Conservation (phyloP, 1,139 yeast species). For the Blastobotrys indianensis region DNA sequence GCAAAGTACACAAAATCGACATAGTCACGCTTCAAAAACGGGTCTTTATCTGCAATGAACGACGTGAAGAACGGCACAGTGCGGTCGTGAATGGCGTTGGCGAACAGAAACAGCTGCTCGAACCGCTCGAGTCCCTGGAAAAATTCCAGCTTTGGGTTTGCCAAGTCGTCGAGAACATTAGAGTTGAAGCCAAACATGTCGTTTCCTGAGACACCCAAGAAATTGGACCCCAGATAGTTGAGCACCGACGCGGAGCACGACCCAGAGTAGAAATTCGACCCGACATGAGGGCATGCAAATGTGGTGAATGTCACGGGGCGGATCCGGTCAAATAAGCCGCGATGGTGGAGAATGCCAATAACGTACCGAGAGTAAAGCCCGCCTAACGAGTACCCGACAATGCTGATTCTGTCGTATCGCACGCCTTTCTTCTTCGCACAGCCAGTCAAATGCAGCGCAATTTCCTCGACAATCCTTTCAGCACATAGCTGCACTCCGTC, state of each 20-base stretch:
- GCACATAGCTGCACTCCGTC: constrained; percentile 79
- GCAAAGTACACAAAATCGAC: constrained; percentile 20
- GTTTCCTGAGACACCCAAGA: constrained; percentile 68
- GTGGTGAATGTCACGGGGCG: constrained; percentile 48
- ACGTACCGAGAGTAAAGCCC: constrained; percentile 76
- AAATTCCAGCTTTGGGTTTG: constrained; percentile 50
- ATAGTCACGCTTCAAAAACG: constrained; percentile 35
- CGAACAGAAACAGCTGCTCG: constrained; percentile 51
- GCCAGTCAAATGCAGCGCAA: constrained; percentile 16
- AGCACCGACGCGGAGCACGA: constrained; percentile 43
- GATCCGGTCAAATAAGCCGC: constrained; percentile 45
- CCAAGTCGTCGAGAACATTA: constrained; percentile 43
- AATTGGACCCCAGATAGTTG: constrained; percentile 53
- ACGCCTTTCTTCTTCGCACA: constrained; percentile 16
- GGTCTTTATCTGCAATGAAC: constrained; percentile 43
- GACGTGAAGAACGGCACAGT: constrained; percentile 54
- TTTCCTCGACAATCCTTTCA: constrained; percentile 57
- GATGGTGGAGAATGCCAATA: constrained; percentile 56
- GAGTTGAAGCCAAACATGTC: constrained; percentile 55
- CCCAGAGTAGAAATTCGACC: constrained; percentile 46
- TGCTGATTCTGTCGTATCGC: constrained; percentile 42
- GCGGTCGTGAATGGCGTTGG: constrained; percentile 74
- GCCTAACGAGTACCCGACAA: constrained; percentile 79
- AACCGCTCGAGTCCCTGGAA: constrained; percentile 53
- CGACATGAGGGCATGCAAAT: constrained; percentile 80